Evolutionary conservation across 352 stramenopile genomes (phyloP), one percentile per base, ranked within the genome.

Genomic region (Phytophthora kernoviae): DNA sequence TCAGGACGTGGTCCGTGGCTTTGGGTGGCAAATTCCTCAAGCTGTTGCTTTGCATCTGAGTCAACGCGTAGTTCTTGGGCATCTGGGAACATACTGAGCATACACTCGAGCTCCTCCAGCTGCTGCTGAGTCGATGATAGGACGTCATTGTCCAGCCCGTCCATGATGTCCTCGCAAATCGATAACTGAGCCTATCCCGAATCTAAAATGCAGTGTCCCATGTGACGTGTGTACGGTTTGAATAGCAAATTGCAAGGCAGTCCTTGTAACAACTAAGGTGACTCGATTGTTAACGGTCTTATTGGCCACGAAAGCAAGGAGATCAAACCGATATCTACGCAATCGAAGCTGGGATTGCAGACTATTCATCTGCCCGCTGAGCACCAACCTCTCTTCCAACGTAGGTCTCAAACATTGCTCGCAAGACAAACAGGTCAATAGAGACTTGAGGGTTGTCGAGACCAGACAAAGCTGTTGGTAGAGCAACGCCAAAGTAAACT

Each of bases 71-170:
- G 40, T 67, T 91, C 83, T 1, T 79, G 45, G 0, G 33, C 42
- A 12, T 52, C 59, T 2, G 68, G 73, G 42, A 93, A 93, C 81
- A 93, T 93, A 62, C 83, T 91, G 9, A 72, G 44, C 65, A 93
- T 81, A 58, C 83, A 93, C 54, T 87, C 81, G n/a, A 90, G 67
- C 66, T 93, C 83, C 15, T 91, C 81, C 43, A 81, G 54, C 65
- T 91, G 81, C 58, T 77, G 68, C 33, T 73, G 39, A 22, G 33
- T 39, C 17, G 65, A 40, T 26, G 37, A 57, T 10, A 54, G 36
- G 20, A 37, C 49, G 20, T 15, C n/a, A n/a, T n/a, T n/a, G n/a
- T n/a, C n/a, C n/a, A n/a, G 44, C 42, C 36, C 44, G 24, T 42
- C 20, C 41, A 53, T 15, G 22, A 21, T 14, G 24, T 40, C 37